Base-by-base conservation (phyloP, 2,329 filamentous ascomycete genomes). In the Gliomastix tumulicola region DNA sequence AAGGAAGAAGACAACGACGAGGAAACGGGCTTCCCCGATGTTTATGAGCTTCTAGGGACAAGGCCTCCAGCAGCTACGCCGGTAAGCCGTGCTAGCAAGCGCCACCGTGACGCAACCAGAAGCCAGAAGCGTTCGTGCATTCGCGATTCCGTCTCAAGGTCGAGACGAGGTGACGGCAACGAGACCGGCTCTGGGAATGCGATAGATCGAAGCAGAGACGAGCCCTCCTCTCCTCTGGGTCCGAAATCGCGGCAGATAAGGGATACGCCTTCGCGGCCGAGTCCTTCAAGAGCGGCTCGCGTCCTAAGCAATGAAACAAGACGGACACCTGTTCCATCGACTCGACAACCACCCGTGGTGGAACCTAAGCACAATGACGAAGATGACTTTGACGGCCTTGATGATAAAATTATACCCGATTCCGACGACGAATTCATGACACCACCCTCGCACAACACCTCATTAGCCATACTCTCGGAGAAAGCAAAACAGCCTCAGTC, bases 391-490 rank as follows among this genome's bases (percentile, higher is more conserved):
- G 32, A 23, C 11, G 27, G 27, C 17, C 35, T 41, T 19, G 31
- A 30, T 16, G 46, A 60, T 36, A 56, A 61, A 21, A 55, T 60
- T 7, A 68, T 78, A 28, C 62, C 69, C 35, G 74, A 79, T 45
- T 79, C 74, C 0, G 74, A 78, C 31, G 74, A 78, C 31, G 74
- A 77, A 30, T 69, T 67, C 30, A 46, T 69, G 27, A 65, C 64
- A 6, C 62, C 68, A 11, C 59, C 55, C 8, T 55, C 54, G 9
- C 55, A 51, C 25, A 53, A 69, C 48, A 41, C 50, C 37, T 48
- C 57, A 49, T 16, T 21, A 13, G 27, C 18, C 13, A 37, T 15
- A 31, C 43, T 30, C n/a, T 33, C 16, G n/a, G n/a, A n/a, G n/a
- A n/a, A n/a, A n/a, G n/a, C n/a, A n/a, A n/a, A n/a, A n/a, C n/a